Evolutionary conservation across 2,329 filamentous ascomycete genomes (phyloP).

Genomic region (Amphichorda felina): DNA sequence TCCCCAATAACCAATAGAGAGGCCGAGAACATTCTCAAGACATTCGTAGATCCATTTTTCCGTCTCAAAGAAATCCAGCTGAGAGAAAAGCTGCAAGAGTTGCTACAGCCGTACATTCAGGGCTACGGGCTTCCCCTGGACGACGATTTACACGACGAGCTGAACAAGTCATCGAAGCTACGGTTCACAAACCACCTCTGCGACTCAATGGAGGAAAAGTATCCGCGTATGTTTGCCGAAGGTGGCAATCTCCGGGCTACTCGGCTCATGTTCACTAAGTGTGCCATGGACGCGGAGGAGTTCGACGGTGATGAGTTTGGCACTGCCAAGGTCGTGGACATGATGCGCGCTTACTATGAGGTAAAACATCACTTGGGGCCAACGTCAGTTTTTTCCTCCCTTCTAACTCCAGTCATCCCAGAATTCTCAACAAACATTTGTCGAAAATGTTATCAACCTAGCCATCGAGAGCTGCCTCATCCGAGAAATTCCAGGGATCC

Average conservation of each 20-base stretch:
- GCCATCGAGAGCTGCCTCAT: slow-evolving; percentile 36
- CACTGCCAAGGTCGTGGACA: slow-evolving; percentile 27
- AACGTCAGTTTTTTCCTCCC: neutral
- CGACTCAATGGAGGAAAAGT: neutral
- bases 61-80: slow-evolving; percentile 16
- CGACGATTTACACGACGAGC: slow-evolving; percentile 13
- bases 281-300: slow-evolving; percentile 6
- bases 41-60: slow-evolving; percentile 18
- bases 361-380: slow-evolving; percentile 11
- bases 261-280: neutral
- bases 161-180: slow-evolving; percentile 3
- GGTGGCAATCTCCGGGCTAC: neutral
- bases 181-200: slow-evolving; percentile 8
- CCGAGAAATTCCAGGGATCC: slow-evolving; percentile 23
- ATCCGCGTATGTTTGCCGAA: slow-evolving; percentile 11
- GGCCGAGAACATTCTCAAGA: slow-evolving; percentile 10
- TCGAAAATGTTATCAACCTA: slow-evolving; percentile 34
- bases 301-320: slow-evolving; percentile 15
- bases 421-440: slow-evolving; percentile 30
- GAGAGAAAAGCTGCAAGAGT: slow-evolving; percentile 22
- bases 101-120: slow-evolving; percentile 22
- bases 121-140: slow-evolving; percentile 21
- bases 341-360: slow-evolving; percentile 30
- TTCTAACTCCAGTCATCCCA: slow-evolving; percentile 6
- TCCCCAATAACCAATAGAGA: slow-evolving; percentile 8